Conservation (phyloP, 2,329 filamentous ascomycete species). For the Chlorencoelia australis region DNA sequence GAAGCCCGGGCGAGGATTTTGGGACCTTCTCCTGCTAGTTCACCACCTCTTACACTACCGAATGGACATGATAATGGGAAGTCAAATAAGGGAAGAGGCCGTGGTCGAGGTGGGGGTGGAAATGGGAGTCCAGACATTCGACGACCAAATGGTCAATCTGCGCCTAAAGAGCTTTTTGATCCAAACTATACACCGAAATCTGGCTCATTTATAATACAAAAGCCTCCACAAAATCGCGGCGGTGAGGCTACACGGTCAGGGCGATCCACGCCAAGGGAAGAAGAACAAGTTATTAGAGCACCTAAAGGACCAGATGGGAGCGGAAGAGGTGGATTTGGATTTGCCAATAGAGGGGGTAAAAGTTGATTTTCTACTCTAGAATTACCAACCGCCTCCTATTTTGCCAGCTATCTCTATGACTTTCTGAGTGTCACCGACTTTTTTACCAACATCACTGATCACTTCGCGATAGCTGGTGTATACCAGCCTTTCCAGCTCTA, state of each 20-base stretch:
- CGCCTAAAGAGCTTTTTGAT: slow-evolving; percentile 61
- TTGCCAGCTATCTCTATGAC: slow-evolving; percentile 84
- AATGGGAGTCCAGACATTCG: slow-evolving; percentile 29
- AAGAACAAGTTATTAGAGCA: slow-evolving; percentile 59
- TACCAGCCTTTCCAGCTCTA: slow-evolving; percentile 61
- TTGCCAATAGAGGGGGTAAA: slow-evolving; percentile 53
- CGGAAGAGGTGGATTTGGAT: slow-evolving; percentile 70
- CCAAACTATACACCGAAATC: slow-evolving; percentile 60
- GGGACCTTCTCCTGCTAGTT: slow-evolving; percentile 50
- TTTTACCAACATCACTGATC: slow-evolving; percentile 87
- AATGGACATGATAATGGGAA: slow-evolving; percentile 36
- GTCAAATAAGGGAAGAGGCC: slow-evolving; percentile 39
- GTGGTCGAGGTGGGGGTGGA: slow-evolving; percentile 31
- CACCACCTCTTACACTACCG: slow-evolving; percentile 56
- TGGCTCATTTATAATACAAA: slow-evolving; percentile 36
- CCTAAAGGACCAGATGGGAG: slow-evolving; percentile 71
- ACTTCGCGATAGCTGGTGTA: slow-evolving; percentile 88
- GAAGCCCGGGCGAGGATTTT: slow-evolving; percentile 84
- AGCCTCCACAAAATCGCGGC: slow-evolving; percentile 30
- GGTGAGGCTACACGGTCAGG: slow-evolving; percentile 32
- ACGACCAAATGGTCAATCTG: slow-evolving; percentile 27
- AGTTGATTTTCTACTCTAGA: slow-evolving; percentile 33
- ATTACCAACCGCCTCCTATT: slow-evolving; percentile 86
- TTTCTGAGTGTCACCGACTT: slow-evolving; percentile 60
- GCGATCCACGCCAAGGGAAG: slow-evolving; percentile 41